A percentile compares a stretch with the other conserved stretches of the same genome.
Conservation (phyloP, 2,329 filamentous ascomycete species). For the Fusarium clavum region DNA sequence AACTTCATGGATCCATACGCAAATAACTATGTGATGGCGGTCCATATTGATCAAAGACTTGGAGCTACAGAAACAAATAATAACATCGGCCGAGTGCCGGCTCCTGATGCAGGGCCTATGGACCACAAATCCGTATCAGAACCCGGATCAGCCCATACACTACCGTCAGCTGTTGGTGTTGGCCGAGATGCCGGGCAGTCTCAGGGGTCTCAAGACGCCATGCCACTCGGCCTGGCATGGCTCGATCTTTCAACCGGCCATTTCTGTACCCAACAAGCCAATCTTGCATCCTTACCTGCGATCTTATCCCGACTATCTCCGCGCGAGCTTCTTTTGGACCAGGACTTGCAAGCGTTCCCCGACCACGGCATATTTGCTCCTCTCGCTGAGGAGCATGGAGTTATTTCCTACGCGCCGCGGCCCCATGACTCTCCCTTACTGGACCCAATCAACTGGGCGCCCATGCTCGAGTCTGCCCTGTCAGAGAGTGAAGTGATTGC, state of each 20-base stretch:
- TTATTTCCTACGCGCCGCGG: constrained; percentile 79
- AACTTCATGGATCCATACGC: constrained; percentile 95
- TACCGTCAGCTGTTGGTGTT: constrained; percentile 41
- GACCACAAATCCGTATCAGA: constrained; percentile 35
- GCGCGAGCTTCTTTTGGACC: constrained; percentile 84
- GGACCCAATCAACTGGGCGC: constrained; percentile 73
- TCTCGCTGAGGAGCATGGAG: constrained; percentile 79
- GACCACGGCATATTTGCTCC: constrained; percentile 72
- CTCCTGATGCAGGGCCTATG: constrained; percentile 13
- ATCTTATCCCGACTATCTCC: constrained; percentile 85
- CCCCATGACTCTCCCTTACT: constrained; percentile 58
- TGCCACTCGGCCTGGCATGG: constrained; percentile 84
- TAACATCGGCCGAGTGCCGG: constrained; percentile 62
- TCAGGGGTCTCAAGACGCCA: constrained; percentile 29
- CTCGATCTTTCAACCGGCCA: constrained; percentile 94
- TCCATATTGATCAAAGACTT: constrained; percentile 62
- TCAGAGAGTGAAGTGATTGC: constrained; percentile 60
- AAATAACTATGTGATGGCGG: constrained; percentile 91
- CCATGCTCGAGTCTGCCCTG: constrained; percentile 81
- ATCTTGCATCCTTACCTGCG: constrained; percentile 78
- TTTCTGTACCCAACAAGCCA: constrained; percentile 86
- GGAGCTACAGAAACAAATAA: constrained; percentile 62
- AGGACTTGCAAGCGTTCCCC: constrained; percentile 67
- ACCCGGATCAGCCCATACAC: constrained; percentile 33
- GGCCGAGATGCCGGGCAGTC: constrained; percentile 22